Evolutionary conservation across 1,284 basidiomycete species (phyloP).

Genomic region (Pseudozyma sp.): DNA sequence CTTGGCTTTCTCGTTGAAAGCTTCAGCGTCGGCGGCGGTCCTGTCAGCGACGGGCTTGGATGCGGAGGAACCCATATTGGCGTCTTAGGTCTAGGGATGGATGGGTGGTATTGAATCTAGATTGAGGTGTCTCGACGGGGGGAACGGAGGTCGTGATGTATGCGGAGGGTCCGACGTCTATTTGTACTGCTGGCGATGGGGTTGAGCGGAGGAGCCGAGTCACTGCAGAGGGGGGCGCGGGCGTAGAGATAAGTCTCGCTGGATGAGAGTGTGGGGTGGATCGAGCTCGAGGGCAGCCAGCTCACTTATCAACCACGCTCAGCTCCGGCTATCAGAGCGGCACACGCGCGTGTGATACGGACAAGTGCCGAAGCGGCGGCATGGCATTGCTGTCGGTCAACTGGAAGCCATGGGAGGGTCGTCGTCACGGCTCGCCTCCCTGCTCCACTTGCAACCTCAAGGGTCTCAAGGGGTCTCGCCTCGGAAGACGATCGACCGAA

Average conservation of each 20-base stretch:
- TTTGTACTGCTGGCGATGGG: not conserved
- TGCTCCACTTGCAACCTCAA: not conserved
- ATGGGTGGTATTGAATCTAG: constrained; percentile 1
- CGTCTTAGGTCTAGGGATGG: not conserved
- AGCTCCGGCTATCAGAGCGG: constrained; percentile 1
- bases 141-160: not conserved
- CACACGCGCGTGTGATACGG: not conserved
- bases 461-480: not conserved
- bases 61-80: constrained; percentile 32
- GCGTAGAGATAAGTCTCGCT: not conserved
- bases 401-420: not conserved
- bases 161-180: not conserved
- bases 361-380: constrained; percentile 4
- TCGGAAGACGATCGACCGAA: constrained; percentile 21
- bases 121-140: not conserved
- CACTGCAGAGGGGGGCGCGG: not conserved
- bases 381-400: constrained; percentile 3
- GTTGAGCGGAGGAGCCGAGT: not conserved
- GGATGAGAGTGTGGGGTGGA: not conserved
- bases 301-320: not conserved
- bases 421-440: not conserved
- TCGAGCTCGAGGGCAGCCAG: not conserved
- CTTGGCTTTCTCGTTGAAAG: constrained; percentile 30
- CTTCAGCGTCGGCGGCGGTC: constrained; percentile 12
- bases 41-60: constrained; percentile 37